A percentile compares a stretch with the other conserved stretches of the same genome.
Conservation (phyloP, 2,329 filamentous ascomycete species). For the Colletotrichum neosansevieriae region DNA sequence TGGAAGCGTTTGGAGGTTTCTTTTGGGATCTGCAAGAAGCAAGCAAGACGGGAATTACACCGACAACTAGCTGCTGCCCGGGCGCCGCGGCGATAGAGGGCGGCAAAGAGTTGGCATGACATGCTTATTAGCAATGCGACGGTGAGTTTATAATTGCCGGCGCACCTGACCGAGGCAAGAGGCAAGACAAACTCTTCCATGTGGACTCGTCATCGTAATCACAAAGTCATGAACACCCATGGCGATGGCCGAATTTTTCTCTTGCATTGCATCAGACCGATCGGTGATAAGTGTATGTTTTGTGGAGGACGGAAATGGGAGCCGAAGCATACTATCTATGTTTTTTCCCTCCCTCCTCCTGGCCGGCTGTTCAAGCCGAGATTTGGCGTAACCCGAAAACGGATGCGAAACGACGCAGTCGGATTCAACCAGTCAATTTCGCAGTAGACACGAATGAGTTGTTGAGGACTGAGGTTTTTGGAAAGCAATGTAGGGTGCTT, state of each 20-base stretch:
- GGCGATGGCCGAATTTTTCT: constrained; percentile 19
- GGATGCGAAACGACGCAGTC: constrained; percentile 19
- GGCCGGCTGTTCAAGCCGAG: background rate
- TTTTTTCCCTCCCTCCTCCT: too few species aligned
- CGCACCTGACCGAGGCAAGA: background rate
- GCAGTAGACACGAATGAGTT: background rate
- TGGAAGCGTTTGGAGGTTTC: constrained; percentile 16
- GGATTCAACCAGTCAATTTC: background rate
- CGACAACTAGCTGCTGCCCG: background rate
- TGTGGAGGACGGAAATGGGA: background rate
- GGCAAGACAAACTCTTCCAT: constrained; percentile 3
- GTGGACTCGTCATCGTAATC: constrained; percentile 31
- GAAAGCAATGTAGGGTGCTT: background rate
- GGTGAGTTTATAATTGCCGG: background rate
- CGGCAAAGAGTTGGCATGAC: constrained; percentile 15
- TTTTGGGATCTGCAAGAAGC: background rate
- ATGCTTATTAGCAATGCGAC: constrained; percentile 19
- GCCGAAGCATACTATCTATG: background rate
- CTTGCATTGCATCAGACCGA: constrained; percentile 23
- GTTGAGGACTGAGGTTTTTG: background rate
- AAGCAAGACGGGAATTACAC: constrained; percentile 16
- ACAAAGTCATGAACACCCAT: constrained; percentile 12
- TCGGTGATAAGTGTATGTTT: constrained; percentile 1
- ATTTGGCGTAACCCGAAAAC: constrained; percentile 12
- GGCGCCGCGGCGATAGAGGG: background rate